Conservation (phyloP, 2,329 filamentous ascomycete species). For the Boeremia exigua region DNA sequence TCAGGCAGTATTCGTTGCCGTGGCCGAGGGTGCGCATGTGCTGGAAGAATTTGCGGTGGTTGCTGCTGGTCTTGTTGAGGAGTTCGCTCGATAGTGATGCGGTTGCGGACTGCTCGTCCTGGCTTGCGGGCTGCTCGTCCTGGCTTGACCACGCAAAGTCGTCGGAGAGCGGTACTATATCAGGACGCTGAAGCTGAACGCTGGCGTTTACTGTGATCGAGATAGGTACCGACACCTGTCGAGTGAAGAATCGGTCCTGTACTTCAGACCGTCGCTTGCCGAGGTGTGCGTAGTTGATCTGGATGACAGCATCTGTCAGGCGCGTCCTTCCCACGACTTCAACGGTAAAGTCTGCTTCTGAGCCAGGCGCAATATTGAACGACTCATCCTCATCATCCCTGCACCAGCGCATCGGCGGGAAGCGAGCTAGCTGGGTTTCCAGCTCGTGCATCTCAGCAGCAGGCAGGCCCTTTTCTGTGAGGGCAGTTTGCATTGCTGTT, state of each 20-base stretch:
- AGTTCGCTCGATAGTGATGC: background rate
- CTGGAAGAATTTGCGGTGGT: conserved; percentile 55
- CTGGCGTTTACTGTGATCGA: conserved; percentile 92
- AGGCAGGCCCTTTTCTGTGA: conserved; percentile 77
- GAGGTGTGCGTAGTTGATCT: conserved; percentile 87
- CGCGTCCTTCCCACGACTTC: conserved; percentile 88
- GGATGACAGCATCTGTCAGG: conserved; percentile 77
- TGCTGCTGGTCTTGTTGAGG: conserved; percentile 40
- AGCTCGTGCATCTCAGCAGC: conserved; percentile 84
- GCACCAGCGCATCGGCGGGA: conserved; percentile 64
- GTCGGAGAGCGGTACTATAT: conserved; percentile 75
- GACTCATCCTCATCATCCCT: conserved; percentile 56
- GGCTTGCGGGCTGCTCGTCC: conserved; percentile 33
- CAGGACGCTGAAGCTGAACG: conserved; percentile 79
- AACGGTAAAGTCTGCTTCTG: conserved; percentile 75
- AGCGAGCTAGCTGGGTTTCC: conserved; percentile 77
- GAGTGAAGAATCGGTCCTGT: conserved; percentile 78
- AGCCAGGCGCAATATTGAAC: conserved; percentile 69
- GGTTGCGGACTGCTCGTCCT: background rate
- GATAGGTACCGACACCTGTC: conserved; percentile 80
- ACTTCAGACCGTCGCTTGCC: conserved; percentile 72
- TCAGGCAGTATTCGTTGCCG: conserved; percentile 72
- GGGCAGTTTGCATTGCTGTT: conserved; percentile 73
- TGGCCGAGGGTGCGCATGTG: conserved; percentile 51
- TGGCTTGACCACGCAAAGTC: conserved; percentile 69